These are phyloP conservation scores for Fusarium sp. DNA, from an alignment of 2,329 filamentous ascomycete genomes.

Conservation along the genomic window DNA sequence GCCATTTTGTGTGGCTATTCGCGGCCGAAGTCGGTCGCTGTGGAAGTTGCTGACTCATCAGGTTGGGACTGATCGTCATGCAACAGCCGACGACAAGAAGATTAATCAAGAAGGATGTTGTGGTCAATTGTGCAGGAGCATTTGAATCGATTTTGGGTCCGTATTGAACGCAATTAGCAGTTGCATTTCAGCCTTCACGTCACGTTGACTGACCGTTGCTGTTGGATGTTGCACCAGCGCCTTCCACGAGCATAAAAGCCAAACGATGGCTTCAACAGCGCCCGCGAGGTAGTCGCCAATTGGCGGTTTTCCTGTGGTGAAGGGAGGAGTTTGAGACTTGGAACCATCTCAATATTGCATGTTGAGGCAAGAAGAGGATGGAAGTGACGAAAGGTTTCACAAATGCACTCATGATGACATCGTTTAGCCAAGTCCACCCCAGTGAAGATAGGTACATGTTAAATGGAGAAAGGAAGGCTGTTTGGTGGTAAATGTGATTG, in stretches of 20 bases:
- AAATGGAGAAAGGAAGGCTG: background rate
- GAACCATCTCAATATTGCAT: background rate
- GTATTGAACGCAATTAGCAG: background rate
- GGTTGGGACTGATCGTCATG: background rate
- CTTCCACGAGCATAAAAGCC: background rate
- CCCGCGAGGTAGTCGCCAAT: background rate
- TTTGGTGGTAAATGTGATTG: accelerated
- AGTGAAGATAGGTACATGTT: too few species aligned
- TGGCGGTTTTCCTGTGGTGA: too few species aligned
- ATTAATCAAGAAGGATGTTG: too few species aligned
- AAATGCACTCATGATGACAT: background rate
- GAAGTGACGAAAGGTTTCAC: background rate
- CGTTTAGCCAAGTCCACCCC: background rate
- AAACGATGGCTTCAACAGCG: background rate
- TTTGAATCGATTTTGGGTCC: accelerated
- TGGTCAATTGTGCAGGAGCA: background rate
- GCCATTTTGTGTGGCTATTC: background rate
- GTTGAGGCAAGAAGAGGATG: background rate
- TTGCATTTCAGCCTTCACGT: background rate
- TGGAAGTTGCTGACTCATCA: background rate
- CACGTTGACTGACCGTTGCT: background rate
- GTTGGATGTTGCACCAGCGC: too few species aligned
- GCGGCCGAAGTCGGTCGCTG: conserved; percentile 6
- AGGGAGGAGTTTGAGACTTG: too few species aligned
- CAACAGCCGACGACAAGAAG: too few species aligned